phyloP scores from a whole-genome alignment of 164 flowering plant genomes.

The Tinospora cordifolia region DNA sequence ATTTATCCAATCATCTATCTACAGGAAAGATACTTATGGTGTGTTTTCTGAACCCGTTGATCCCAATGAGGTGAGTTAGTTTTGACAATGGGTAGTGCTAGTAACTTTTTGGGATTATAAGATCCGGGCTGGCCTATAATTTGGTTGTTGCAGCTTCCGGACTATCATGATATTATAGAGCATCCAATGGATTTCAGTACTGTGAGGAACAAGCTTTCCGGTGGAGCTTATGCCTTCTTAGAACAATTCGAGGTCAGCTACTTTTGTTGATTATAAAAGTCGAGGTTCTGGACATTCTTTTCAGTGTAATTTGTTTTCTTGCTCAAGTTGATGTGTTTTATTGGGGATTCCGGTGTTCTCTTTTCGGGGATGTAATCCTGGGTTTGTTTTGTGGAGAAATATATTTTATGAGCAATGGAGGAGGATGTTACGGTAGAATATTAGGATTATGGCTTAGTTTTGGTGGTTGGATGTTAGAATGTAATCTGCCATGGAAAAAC shows the following conservation, averaged over 20 bases:
- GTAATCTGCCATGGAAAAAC: too few species aligned
- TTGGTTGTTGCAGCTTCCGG: conserved; percentile 57
- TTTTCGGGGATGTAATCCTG: neutral
- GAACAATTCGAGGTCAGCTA: conserved; percentile 77
- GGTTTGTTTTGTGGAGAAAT: neutral
- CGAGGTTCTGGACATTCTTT: neutral
- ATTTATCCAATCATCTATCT: conserved; percentile 8
- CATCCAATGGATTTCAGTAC: conserved; percentile 93
- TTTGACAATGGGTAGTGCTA: neutral
- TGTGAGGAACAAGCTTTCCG: conserved; percentile 58
- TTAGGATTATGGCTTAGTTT: too few species aligned
- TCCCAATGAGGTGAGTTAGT: conserved; percentile 66
- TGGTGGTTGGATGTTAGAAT: too few species aligned
- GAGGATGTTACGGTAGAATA: too few species aligned
- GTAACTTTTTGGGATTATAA: neutral
- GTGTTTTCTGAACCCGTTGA: conserved; percentile 95
- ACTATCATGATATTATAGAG: conserved; percentile 74
- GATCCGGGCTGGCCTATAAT: neutral
- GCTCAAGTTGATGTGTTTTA: too few species aligned
- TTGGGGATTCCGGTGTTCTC: neutral
- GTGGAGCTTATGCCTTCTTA: conserved; percentile 49
- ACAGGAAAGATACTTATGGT: conserved; percentile 87
- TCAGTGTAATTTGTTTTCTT: too few species aligned
- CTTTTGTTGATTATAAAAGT: neutral
- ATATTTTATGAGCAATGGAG: too few species aligned